Evolutionary conservation across 2,329 filamentous ascomycete species (phyloP).

Genomic region (Aspergillus sp.): DNA sequence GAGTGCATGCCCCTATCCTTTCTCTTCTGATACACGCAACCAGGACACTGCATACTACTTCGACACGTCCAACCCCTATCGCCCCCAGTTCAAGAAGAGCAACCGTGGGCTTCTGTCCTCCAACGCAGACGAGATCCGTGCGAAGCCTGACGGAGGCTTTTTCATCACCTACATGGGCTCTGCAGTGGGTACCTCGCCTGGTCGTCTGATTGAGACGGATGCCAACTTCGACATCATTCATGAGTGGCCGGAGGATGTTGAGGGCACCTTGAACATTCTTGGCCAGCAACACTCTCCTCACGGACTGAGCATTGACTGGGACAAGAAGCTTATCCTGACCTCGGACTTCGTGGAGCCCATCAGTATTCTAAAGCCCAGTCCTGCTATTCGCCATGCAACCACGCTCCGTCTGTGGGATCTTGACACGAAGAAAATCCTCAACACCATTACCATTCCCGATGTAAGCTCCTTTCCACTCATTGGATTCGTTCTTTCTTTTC

Average conservation of each 20-base stretch:
- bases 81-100: conserved; percentile 51
- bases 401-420: conserved; percentile 55
- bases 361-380: conserved; percentile 52
- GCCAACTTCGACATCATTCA: conserved; percentile 53
- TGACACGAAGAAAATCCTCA: conserved; percentile 46
- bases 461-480: conserved; percentile 23
- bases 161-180: conserved; percentile 57
- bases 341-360: conserved; percentile 57
- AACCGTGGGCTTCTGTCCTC: conserved; percentile 53
- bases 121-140: conserved; percentile 55
- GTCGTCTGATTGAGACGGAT: conserved; percentile 54
- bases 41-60: conserved; percentile 57
- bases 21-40: neutral
- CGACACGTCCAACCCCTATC: conserved; percentile 51
- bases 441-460: conserved; percentile 53
- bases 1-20: conserved; percentile 5
- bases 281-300: conserved; percentile 55
- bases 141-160: conserved; percentile 54
- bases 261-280: conserved; percentile 48
- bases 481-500: neutral
- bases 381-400: conserved; percentile 47
- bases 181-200: conserved; percentile 50
- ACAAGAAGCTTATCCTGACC: conserved; percentile 51
- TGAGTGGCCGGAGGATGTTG: conserved; percentile 53
- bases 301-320: conserved; percentile 50